Evolutionary conservation across 495 filamentous ascomycete genomes (phyloP).

Genomic region (Alectoria sarmentosa): DNA sequence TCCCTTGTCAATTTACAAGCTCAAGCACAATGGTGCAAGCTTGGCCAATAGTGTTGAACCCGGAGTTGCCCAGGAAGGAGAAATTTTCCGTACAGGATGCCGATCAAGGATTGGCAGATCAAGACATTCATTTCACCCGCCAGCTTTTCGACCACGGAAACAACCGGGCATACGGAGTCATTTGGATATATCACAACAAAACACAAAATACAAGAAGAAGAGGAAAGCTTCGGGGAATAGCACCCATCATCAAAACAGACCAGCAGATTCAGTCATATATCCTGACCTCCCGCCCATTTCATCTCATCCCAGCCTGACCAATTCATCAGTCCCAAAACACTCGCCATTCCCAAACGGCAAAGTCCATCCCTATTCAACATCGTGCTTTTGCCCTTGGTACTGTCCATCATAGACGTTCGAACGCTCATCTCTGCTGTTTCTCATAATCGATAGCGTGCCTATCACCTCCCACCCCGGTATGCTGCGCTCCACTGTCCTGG

Average conservation of each 20-base stretch:
- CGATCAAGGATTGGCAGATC: too few species aligned
- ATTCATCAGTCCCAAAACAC: neutral
- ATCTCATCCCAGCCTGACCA: neutral
- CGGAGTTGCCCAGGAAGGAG: neutral
- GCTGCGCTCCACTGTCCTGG: conserved; percentile 36
- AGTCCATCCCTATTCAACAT: neutral
- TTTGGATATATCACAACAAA: too few species aligned
- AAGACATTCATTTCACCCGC: too few species aligned
- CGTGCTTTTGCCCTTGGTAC: neutral
- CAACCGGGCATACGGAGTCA: too few species aligned
- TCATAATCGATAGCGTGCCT: conserved; percentile 39
- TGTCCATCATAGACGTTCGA: neutral
- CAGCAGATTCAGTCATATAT: neutral
- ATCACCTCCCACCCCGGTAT: conserved; percentile 34
- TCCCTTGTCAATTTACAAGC: too few species aligned
- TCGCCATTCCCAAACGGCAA: neutral
- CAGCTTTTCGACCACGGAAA: too few species aligned
- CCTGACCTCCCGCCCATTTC: neutral
- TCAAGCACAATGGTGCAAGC: too few species aligned
- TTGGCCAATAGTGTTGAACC: too few species aligned
- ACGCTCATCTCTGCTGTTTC: conserved; percentile 5
- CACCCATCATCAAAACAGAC: neutral
- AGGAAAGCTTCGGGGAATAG: neutral
- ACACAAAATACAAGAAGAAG: neutral
- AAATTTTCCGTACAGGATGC: too few species aligned